Conservation (phyloP, 2,329 filamentous ascomycete genomes). For the Xylariomycetidae sp. region DNA sequence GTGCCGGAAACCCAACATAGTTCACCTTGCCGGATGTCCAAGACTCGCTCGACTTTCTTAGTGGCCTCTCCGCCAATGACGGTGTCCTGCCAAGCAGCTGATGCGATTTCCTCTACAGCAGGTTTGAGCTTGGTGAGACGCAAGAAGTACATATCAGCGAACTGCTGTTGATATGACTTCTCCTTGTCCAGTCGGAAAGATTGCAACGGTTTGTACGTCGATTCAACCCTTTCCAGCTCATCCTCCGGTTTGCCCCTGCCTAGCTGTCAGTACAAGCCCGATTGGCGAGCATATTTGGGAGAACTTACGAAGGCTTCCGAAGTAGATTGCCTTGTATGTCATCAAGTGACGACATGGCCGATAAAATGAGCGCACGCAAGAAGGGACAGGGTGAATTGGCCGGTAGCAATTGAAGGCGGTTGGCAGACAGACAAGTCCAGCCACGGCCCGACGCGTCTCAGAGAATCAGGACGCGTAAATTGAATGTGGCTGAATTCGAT, state of each 20-base stretch:
- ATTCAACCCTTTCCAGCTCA: slow-evolving; percentile 45
- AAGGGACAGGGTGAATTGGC: background rate
- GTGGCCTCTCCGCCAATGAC: slow-evolving; percentile 73
- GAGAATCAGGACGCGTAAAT: slow-evolving; percentile 22
- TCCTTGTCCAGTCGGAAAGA: slow-evolving; percentile 67
- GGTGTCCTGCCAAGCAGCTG: slow-evolving; percentile 70
- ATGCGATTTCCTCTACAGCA: slow-evolving; percentile 67
- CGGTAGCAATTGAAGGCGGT: background rate
- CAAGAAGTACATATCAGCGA: slow-evolving; percentile 95
- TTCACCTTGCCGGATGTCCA: slow-evolving; percentile 93
- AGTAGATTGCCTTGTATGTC: slow-evolving; percentile 38
- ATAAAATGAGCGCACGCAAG: too few species aligned
- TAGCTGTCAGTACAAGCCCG: slow-evolving; percentile 15
- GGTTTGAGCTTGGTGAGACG: slow-evolving; percentile 84
- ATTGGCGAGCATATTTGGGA: background rate
- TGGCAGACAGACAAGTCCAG: slow-evolving; percentile 1
- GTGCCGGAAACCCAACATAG: slow-evolving; percentile 94
- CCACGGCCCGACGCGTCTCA: slow-evolving; percentile 8
- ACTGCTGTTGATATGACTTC: slow-evolving; percentile 86
- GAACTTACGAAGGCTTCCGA: slow-evolving; percentile 42
- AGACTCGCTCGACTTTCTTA: slow-evolving; percentile 73
- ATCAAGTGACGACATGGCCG: slow-evolving; percentile 39
- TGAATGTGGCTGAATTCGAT: too few species aligned
- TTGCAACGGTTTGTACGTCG: slow-evolving; percentile 65
- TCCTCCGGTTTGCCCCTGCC: slow-evolving; percentile 31